phyloP scores from a whole-genome alignment of 2,329 filamentous ascomycete genomes.

The Xylaria sp. region DNA sequence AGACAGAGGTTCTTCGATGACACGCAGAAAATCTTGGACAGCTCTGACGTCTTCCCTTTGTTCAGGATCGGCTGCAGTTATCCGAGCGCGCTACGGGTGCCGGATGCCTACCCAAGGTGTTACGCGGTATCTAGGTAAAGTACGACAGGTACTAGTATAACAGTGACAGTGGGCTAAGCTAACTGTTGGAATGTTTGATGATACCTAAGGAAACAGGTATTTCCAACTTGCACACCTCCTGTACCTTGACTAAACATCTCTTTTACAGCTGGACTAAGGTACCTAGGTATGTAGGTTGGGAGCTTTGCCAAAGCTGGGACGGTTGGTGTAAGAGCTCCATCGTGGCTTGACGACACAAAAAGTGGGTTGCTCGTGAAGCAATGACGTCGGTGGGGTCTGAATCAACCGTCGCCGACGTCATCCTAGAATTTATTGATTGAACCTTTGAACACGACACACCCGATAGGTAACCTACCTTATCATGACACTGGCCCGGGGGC shows the following conservation, averaged over 20 bases:
- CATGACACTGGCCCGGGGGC: background rate
- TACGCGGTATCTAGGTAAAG: background rate
- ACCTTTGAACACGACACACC: background rate
- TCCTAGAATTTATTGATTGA: background rate
- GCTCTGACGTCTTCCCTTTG: conserved; percentile 39
- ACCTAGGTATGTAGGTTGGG: no score
- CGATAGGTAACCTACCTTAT: background rate
- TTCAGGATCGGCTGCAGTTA: conserved; percentile 2
- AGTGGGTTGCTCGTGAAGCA: conserved; percentile 9
- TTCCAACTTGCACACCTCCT: no score
- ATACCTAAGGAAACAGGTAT: conserved; percentile 23
- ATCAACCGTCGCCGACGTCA: conserved; percentile 33
- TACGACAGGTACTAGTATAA: no score
- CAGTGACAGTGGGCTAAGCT: background rate
- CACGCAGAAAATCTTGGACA: conserved; percentile 4
- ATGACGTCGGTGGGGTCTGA: conserved; percentile 37
- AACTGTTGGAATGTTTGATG: background rate
- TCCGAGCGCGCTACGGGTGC: background rate
- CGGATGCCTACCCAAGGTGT: background rate
- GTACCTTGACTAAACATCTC: no score
- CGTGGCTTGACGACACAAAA: conserved; percentile 8
- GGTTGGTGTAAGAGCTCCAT: conserved; percentile 23
- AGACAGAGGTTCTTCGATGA: background rate
- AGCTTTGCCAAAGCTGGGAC: background rate
- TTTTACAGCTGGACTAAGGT: no score